Evolutionary conservation across 768 basidiomycete genomes (phyloP), one percentile per base, ranked within the genome.

Genomic region (Psilocybe sp.): DNA sequence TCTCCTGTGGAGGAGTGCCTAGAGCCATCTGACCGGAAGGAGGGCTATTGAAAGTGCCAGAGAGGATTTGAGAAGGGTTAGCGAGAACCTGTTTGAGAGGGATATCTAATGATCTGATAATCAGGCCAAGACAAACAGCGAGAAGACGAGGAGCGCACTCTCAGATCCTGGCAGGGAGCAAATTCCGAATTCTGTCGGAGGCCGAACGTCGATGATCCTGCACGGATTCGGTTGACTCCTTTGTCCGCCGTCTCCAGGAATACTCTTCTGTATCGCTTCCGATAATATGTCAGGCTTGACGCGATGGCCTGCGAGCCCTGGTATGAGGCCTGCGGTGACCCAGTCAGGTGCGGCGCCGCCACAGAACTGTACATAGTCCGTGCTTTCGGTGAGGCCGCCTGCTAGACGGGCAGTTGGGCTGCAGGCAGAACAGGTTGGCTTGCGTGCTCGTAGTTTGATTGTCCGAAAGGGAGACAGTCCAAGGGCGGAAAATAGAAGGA

Each of bases 301-400:
- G 18, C 80, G 80, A 37, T 73, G 54, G 42, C 64, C 70, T 55
- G 70, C 59, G 15, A 67, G 47, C 40, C 79, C 72, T 55, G 66
- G 46, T 44, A 59, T 61, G 16, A 82, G 65, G 4, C 89, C 90
- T 43, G 67, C 67, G 9, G 63, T 62, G 52, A 81, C 76, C 83
- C 84, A 89, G 62, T 89, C 81, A 1, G 87, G 84, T 16, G 70
- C 65, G 10, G 73, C 68, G 2, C 89, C 87, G 10, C 92, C 91
- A 56, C 95, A 97, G 61, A 94, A 93, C 49, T 86, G 79, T 23
- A 93, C 79, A 65, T 97, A 97, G 56, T 93, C 92, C 31, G 56
- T 64, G 40, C 56, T 55, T 13, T 28, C 23, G 23, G 47, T 43
- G n/a, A 65, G 49, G 10, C 46, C 38, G 7, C n/a, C 36, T 40